These are phyloP conservation scores for Puccinia horiana DNA, from an alignment of 1,284 basidiomycete species.

Conservation along the genomic window DNA sequence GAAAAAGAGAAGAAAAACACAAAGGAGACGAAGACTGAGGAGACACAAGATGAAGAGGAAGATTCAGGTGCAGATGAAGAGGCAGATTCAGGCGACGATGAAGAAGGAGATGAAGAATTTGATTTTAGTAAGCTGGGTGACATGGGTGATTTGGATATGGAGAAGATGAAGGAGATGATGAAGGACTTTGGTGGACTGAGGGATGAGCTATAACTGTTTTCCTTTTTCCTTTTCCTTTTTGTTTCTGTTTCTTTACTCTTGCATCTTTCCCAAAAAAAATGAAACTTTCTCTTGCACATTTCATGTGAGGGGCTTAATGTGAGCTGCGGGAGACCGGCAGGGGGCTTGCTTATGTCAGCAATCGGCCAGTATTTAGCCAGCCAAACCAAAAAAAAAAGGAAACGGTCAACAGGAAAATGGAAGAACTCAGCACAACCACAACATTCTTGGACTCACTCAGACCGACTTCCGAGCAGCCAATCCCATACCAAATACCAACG, in stretches of 20 bases:
- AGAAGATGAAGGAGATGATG: conserved; percentile 35
- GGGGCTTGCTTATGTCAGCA: too few species aligned
- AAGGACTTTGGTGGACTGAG: conserved; percentile 19
- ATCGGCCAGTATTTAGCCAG: too few species aligned
- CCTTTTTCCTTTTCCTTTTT: not conserved
- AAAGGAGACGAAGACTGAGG: not conserved
- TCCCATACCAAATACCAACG: conserved; percentile 36
- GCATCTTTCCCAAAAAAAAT: not conserved
- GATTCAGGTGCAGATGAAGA: too few species aligned
- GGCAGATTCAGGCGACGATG: too few species aligned
- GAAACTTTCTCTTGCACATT: not conserved
- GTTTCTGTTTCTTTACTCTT: not conserved
- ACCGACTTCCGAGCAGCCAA: conserved; percentile 10
- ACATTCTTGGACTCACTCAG: conserved; percentile 25
- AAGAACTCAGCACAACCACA: conserved; percentile 17
- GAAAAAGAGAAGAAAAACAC: conserved; percentile 7
- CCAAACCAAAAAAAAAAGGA: not conserved
- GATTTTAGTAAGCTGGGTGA: conserved; percentile 38
- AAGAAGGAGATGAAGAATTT: not conserved
- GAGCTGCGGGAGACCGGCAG: too few species aligned
- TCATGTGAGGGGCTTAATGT: too few species aligned
- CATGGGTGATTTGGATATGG: not conserved
- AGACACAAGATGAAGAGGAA: not conserved
- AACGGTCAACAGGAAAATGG: not conserved
- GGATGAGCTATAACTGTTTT: conserved; percentile 17